Base-by-base conservation (phyloP, 106 monocot genomes). In the Dendrobium nobile region DNA sequence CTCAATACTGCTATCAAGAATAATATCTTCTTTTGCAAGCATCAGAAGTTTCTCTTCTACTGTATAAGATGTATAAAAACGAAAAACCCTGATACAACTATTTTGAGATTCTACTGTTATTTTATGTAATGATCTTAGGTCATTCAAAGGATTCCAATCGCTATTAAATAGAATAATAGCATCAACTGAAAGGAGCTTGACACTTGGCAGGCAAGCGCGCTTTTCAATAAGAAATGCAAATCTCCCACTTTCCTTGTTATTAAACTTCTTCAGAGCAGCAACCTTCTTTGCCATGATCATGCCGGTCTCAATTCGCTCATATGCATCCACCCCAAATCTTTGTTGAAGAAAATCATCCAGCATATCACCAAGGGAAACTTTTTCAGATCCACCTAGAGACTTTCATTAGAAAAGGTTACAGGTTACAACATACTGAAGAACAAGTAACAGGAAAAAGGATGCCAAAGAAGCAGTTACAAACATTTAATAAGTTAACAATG, bases 81-180 rank as follows among this genome's bases (percentile, higher is more conserved):
- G 92, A 68, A 99, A 95, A 10, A 99, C 77, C 40, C 83, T 85
- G 20, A 94, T 48, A 41, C 28, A 80, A 77, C 82, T 78, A 80
- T 26, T 78, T 37, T 80, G 81, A 26, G 93, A 88, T 73, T 88
- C 86, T 20, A 99, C 80, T 73, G 79, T 92, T 81, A 99, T 88
- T 77, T 31, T 92, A 22, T 95, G 92, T 75, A 99, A 87, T 4
- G 84, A 85, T 82, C 87, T 89, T 67, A 95, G 45, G 43, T 99
- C 99, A 88, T 86, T 88, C 78, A 91, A 75, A 65, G 93, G 95
- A 84, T 95, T 99, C 99, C 99, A 99, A 78, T 99, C 93, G 84
- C 95, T 93, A 78, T 90, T 54, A 81, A 82, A 99, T 55, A 99
- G 90, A 72, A 99, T 82, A 81, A 95, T 84, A 80, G 87, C 90